These are phyloP conservation scores for Pseudopyrenochaeta lycopersici DNA, from an alignment of 2,329 filamentous ascomycete species.

Conservation along the genomic window DNA sequence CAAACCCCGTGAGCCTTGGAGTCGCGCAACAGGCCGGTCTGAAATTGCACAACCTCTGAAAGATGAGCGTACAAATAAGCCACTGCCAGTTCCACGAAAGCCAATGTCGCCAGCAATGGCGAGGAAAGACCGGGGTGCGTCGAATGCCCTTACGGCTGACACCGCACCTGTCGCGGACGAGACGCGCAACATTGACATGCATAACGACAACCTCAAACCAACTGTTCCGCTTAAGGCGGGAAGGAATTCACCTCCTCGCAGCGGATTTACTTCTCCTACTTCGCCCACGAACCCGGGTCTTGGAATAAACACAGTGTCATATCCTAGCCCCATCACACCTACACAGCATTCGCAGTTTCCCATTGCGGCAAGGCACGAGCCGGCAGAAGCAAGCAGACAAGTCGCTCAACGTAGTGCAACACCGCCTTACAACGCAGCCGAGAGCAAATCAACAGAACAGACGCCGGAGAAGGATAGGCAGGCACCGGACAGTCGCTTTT, in stretches of 20 bases:
- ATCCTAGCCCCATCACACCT: slow-evolving; percentile 42
- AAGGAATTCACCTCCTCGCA: slow-evolving; percentile 45
- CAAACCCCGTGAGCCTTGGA: slow-evolving; percentile 67
- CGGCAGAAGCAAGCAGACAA: slow-evolving; percentile 22
- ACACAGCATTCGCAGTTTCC: slow-evolving; percentile 26
- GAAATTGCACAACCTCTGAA: slow-evolving; percentile 70
- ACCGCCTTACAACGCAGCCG: slow-evolving; percentile 34
- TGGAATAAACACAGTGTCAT: slow-evolving; percentile 34
- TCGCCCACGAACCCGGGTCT: slow-evolving; percentile 34
- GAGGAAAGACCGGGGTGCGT: slow-evolving; percentile 23
- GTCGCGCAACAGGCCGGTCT: slow-evolving; percentile 74
- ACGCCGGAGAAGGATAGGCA: slow-evolving; percentile 34
- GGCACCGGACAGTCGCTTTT: slow-evolving; percentile 35
- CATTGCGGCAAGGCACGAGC: slow-evolving; percentile 14
- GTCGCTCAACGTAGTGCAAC: slow-evolving; percentile 30
- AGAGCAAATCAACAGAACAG: slow-evolving; percentile 27
- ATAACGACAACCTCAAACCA: slow-evolving; percentile 53
- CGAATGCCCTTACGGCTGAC: slow-evolving; percentile 43
- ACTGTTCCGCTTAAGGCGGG: slow-evolving; percentile 54
- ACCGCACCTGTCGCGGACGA: slow-evolving; percentile 40
- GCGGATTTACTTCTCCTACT: slow-evolving; percentile 42
- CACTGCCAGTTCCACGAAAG: slow-evolving; percentile 60
- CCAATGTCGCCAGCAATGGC: slow-evolving; percentile 27
- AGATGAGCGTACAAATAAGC: slow-evolving; percentile 66
- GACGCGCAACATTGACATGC: slow-evolving; percentile 29